Conservation (phyloP, 495 filamentous ascomycete genomes). For the Penicillium turbatum region DNA sequence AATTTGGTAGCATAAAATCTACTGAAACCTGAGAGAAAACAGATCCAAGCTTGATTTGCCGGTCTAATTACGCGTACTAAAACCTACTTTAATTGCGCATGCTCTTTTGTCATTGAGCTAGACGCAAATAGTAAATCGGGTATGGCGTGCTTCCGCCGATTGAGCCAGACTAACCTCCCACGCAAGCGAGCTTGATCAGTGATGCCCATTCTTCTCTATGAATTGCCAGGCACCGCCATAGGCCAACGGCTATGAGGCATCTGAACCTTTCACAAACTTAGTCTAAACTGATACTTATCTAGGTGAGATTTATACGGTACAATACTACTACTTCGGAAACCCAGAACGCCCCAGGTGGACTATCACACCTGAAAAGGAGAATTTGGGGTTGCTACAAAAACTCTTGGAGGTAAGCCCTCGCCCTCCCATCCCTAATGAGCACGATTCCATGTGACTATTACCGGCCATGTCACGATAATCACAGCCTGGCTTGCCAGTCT, state of each 20-base stretch:
- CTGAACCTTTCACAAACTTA: background rate
- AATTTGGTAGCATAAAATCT: background rate
- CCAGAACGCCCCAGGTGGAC: background rate
- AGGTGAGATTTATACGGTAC: too few species aligned
- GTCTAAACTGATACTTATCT: too few species aligned
- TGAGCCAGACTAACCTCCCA: background rate
- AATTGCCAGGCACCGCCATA: slow-evolving; percentile 3
- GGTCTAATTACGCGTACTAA: background rate
- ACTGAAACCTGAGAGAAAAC: background rate
- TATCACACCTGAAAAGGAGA: background rate
- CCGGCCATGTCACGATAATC: background rate
- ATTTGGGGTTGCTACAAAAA: background rate
- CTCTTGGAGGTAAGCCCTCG: background rate
- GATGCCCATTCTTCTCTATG: background rate
- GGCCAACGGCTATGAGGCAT: background rate
- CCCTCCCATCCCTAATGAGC: background rate
- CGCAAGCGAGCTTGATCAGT: background rate
- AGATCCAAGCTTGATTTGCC: background rate
- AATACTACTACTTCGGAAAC: background rate
- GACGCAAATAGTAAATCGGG: background rate
- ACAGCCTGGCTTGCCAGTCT: too few species aligned
- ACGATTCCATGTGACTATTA: too few species aligned
- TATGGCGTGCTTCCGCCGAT: slow-evolving; percentile 2
- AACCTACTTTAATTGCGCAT: background rate
- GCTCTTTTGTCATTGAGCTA: background rate